Conservation (phyloP, 208 protist genomes). For the Blastocrithidia nonstop region DNA sequence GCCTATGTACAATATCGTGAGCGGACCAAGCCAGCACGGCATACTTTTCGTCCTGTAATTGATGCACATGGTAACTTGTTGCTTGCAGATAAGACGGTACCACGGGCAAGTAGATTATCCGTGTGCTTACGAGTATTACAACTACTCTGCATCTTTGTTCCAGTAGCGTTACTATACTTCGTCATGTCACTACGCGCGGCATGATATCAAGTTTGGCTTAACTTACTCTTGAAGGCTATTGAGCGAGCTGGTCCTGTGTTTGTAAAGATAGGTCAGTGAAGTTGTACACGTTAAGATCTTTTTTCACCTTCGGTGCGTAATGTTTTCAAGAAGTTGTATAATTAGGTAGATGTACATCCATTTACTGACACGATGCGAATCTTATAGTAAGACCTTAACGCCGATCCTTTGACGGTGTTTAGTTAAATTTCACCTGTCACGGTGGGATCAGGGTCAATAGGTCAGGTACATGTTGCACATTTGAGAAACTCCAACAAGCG, state of each 20-base stretch:
- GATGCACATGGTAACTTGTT: conserved; percentile 44
- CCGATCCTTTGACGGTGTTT: conserved; percentile 44
- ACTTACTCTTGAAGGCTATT: conserved; percentile 47
- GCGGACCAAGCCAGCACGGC: conserved; percentile 20
- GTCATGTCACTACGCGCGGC: conserved; percentile 33
- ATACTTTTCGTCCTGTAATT: conserved; percentile 47
- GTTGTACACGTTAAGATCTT: conserved; percentile 78
- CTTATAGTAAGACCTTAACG: conserved; percentile 53
- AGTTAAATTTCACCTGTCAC: conserved; percentile 38
- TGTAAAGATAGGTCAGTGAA: conserved; percentile 86
- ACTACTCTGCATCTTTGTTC: conserved; percentile 55
- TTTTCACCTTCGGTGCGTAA: conserved; percentile 64
- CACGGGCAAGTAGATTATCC: conserved; percentile 11
- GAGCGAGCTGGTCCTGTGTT: conserved; percentile 75
- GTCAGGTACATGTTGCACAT: conserved; percentile 78
- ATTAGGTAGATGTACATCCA: conserved; percentile 58
- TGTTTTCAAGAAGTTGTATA: conserved; percentile 69
- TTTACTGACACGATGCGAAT: conserved; percentile 52
- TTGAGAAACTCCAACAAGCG: conserved; percentile 33
- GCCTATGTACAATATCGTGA: conserved; percentile 58
- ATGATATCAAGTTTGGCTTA: conserved; percentile 59
- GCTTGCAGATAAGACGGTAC: conserved; percentile 33
- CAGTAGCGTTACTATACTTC: conserved; percentile 50
- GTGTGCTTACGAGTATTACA: conserved; percentile 37
- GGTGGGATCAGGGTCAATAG: conserved; percentile 81